Base-by-base conservation (phyloP, 2,329 filamentous ascomycete species). In the Atkinsonella texensis region DNA sequence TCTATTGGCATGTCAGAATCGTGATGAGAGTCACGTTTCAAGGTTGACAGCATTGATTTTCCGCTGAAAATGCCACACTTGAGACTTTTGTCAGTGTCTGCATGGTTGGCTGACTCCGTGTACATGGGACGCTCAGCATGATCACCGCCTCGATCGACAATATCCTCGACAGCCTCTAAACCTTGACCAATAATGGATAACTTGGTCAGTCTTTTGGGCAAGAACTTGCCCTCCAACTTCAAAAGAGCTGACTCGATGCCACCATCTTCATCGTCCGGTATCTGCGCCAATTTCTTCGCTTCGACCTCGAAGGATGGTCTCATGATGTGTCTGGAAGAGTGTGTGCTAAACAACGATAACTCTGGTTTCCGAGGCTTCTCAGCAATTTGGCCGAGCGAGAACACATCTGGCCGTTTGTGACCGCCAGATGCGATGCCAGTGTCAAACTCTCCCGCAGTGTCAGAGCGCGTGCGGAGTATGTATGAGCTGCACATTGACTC, bases 191-290 rank as follows among this genome's bases (percentile, higher is more conserved):
- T 39, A 38, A 50, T 44, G 20, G 68, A 73, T 12, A 71, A 62
- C 49, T 67, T 70, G 31, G 64, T 64, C 0, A 64, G 55, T 58
- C 67, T 79, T 58, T 76, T 82, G 62, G 84, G 77, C 11, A 17
- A 18, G 59, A 84, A 93, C 58, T 81, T 91, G 10, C 93, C 93
- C 70, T 98, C 93, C 0, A 98, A 75, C 62, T 97, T 98, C 59
- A 90, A 70, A 48, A 98, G 67, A 0, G 93, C 88, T n/a, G 90
- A 89, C 63, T 97, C 93, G 28, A 97, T 83, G 7, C 89, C 89
- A 62, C 94, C 87, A 54, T 83, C 78, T 15, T 72, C 64, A 39
- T 94, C 88, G 62, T 96, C 90, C 0, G 91, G 89, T 28, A 97
- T 87, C 51, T 87, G 83, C 2, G 90, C 88, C 50, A 98, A 79